These are phyloP conservation scores for Testicularia cyperi DNA, from an alignment of 1,284 basidiomycete genomes.

Conservation along the genomic window DNA sequence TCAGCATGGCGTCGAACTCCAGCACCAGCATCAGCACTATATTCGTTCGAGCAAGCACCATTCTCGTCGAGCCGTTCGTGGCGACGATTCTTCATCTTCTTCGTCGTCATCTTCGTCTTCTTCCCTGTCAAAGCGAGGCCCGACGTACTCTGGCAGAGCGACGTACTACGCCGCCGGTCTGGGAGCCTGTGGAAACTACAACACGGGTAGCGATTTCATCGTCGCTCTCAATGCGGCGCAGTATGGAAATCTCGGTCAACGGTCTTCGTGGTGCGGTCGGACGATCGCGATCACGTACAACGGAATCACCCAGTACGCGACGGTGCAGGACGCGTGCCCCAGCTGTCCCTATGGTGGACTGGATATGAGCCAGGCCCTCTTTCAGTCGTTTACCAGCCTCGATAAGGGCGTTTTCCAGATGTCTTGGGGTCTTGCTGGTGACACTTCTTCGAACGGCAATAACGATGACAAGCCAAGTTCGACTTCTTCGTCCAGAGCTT, in stretches of 20 bases:
- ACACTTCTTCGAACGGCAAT: background rate
- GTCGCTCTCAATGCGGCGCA: slow-evolving; percentile 40
- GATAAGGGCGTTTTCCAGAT: slow-evolving; percentile 43
- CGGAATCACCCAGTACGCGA: slow-evolving; percentile 65
- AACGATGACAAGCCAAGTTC: slow-evolving; percentile 1
- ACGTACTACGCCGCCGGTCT: slow-evolving; percentile 38
- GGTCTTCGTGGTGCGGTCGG: slow-evolving; percentile 65
- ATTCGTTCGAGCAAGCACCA: slow-evolving; percentile 23
- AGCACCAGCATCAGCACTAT: slow-evolving; percentile 3
- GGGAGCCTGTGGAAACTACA: slow-evolving; percentile 34
- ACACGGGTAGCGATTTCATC: slow-evolving; percentile 22
- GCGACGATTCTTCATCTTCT: too few relatives aligned
- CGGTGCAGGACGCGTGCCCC: slow-evolving; percentile 71
- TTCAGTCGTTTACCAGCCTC: slow-evolving; percentile 60
- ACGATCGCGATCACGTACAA: slow-evolving; percentile 68
- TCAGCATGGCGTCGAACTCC: too few relatives aligned
- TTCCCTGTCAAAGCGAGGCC: slow-evolving; percentile 14
- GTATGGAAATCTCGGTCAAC: slow-evolving; percentile 29
- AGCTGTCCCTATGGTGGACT: slow-evolving; percentile 73
- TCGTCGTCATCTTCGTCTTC: too few relatives aligned
- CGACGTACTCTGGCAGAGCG: slow-evolving; percentile 21
- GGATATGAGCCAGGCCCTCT: slow-evolving; percentile 77
- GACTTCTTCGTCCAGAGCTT: slow-evolving; percentile 7
- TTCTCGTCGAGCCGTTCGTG: slow-evolving; percentile 15
- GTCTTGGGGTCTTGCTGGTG: slow-evolving; percentile 21